Percentiles rank a stretch among this genome's conserved stretches.
These are phyloP conservation scores for Aspergillus ibericus DNA, from an alignment of 2,329 filamentous ascomycete species.

Conservation along the genomic window DNA sequence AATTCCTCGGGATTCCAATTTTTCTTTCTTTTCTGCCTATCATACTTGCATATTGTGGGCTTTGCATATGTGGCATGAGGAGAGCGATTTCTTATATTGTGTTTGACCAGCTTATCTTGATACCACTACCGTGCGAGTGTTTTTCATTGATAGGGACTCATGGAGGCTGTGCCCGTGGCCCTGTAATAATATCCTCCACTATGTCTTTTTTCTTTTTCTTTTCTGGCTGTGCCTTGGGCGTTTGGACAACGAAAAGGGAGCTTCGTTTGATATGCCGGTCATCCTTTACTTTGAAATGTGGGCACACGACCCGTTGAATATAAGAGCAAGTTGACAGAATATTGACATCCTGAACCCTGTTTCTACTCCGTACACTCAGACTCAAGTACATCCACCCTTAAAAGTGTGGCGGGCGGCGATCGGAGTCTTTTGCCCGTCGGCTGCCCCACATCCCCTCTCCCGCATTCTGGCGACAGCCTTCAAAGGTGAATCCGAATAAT, in stretches of 20 bases:
- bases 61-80: conserved; percentile 25
- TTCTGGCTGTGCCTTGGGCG: not conserved
- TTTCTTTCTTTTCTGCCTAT: conserved; percentile 13
- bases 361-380: too few species aligned
- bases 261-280: not conserved
- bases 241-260: conserved; percentile 1
- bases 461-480: not conserved
- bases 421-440: not conserved
- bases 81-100: conserved; percentile 15
- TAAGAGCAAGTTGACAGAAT: not conserved
- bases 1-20: not conserved
- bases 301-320: not conserved
- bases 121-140: conserved; percentile 18
- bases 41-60: conserved; percentile 10
- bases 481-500: not conserved
- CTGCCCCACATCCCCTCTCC: not conserved
- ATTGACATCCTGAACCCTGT: too few species aligned
- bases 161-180: not conserved
- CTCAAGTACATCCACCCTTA: not conserved
- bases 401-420: not conserved
- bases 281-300: not conserved
- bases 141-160: conserved; percentile 4
- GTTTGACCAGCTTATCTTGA: conserved; percentile 18
- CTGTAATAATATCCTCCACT: not conserved
- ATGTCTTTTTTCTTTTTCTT: conserved; percentile 7